Conservation (phyloP, 345 rosid species). For the Syzygium grande region DNA sequence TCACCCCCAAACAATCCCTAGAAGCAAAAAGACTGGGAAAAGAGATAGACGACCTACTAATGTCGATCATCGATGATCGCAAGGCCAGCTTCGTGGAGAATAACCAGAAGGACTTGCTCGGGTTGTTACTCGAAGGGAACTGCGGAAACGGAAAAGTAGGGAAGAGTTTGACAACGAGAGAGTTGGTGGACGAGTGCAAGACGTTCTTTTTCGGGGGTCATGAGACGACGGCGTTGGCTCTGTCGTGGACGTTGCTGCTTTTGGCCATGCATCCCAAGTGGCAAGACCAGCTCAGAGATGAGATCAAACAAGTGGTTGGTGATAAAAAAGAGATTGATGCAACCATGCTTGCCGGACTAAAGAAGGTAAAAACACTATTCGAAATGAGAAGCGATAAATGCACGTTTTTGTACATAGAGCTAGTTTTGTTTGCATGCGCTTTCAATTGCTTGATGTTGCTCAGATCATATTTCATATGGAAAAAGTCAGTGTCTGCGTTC, state of each 20-base stretch:
- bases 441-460: neutral
- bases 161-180: constrained; percentile 42
- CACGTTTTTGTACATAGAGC: neutral
- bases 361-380: constrained; percentile 51
- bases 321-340: constrained; percentile 43
- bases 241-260: constrained; percentile 83
- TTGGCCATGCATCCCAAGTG: constrained; percentile 70
- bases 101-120: constrained; percentile 42
- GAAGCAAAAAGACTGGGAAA: constrained; percentile 51
- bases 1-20: constrained; percentile 40
- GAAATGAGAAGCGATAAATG: neutral
- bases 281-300: constrained; percentile 71
- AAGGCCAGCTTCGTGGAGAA: constrained; percentile 7
- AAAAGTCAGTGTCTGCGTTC: neutral
- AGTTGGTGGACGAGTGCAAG: constrained; percentile 87
- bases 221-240: constrained; percentile 83
- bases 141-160: constrained; percentile 18
- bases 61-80: constrained; percentile 45
- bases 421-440: neutral
- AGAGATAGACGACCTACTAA: constrained; percentile 64
- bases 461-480: neutral
- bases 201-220: constrained; percentile 96
- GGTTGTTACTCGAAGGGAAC: constrained; percentile 36
- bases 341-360: constrained; percentile 58
- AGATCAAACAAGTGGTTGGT: constrained; percentile 58